Conservation (phyloP, 495 filamentous ascomycete genomes). For the Acidiella bohemica region DNA sequence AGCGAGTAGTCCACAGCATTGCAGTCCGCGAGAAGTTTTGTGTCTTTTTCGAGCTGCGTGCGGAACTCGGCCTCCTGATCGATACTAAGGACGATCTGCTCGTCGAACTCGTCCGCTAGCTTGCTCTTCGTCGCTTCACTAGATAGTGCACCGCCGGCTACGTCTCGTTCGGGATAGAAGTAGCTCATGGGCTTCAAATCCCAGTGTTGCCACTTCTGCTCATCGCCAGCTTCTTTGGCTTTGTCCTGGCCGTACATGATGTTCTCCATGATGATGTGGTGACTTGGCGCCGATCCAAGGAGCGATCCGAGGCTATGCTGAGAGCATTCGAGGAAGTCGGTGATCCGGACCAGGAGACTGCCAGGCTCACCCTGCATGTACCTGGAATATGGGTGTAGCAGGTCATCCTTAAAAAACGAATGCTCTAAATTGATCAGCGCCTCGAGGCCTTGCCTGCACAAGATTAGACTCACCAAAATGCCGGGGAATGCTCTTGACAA, state of each 20-base stretch:
- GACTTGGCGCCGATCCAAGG: conserved; percentile 42
- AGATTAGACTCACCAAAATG: no score
- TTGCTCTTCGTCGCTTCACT: conserved; percentile 44
- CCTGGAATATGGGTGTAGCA: conserved; percentile 45
- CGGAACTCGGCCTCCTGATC: conserved; percentile 41
- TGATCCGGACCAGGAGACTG: conserved; percentile 53
- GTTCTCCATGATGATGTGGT: conserved; percentile 65
- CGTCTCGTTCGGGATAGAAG: conserved; percentile 58
- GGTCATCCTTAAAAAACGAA: conserved; percentile 50
- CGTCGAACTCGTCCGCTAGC: conserved; percentile 49
- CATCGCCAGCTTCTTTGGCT: conserved; percentile 17
- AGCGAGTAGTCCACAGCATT: conserved; percentile 60
- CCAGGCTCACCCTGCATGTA: conserved; percentile 44
- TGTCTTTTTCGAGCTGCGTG: conserved; percentile 40
- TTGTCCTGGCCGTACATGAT: conserved; percentile 42
- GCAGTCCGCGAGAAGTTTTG: conserved; percentile 37
- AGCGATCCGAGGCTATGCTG: conserved; percentile 41
- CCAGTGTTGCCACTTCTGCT: conserved; percentile 48
- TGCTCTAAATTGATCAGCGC: no score
- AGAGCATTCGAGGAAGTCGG: conserved; percentile 46
- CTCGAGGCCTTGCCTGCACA: no score
- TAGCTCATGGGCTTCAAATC: conserved; percentile 60
- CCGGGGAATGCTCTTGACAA: conserved; percentile 54
- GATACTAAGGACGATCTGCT: conserved; percentile 43
- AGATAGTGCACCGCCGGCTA: conserved; percentile 44